Base-by-base conservation (phyloP, 495 filamentous ascomycete species). In the Letharia columbiana region DNA sequence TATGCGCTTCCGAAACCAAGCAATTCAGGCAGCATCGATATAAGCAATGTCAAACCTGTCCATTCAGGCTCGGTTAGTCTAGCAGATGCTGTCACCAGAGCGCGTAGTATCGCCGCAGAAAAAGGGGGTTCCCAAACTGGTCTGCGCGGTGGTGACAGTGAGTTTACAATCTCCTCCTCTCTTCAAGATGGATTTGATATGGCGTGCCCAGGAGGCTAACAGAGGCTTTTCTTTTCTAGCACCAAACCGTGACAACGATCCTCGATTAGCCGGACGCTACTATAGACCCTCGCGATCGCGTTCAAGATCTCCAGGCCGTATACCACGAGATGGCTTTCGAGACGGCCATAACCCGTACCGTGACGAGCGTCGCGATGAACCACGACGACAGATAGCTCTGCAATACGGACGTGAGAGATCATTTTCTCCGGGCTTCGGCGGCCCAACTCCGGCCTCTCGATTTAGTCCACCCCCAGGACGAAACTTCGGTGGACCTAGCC, bases 311-410 rank as follows among this genome's bases (percentile, higher is more conserved):
- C 87, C 88, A 13, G 81, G 76, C 44, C 73, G 78, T 40, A 71
- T 74, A 31, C 72, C 73, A 42, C 81, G 80, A 60, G 54, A 57
- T 39, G 79, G 89, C 61, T 91, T 83, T 73, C 84, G 87, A 71
- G 89, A 91, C 73, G 86, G 83, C 71, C 80, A 83, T 72, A 89
- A 90, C 64, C 87, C 89, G 8, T 91, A 91, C 72, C 82, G 87
- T 66, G 89, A 91, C 66, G 90, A 93, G 71, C 83, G 90, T 61
- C 83, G 90, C 65, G 83, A 83, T 67, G 84, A 86, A 66, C 79
- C 82, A 68, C 75, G 82, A 64, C 71, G 77, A 49, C 80, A 71
- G 17, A 76, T 69, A 56, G 73, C 78, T 58, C 82, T 86, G 66
- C 81, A 82, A 23, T 84, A 80, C 68, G 79, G 78, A 57, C 84